A percentile compares a stretch with the other conserved stretches of the same genome.
phyloP scores from a whole-genome alignment of 495 filamentous ascomycete genomes.

The Penicillium nucicola region DNA sequence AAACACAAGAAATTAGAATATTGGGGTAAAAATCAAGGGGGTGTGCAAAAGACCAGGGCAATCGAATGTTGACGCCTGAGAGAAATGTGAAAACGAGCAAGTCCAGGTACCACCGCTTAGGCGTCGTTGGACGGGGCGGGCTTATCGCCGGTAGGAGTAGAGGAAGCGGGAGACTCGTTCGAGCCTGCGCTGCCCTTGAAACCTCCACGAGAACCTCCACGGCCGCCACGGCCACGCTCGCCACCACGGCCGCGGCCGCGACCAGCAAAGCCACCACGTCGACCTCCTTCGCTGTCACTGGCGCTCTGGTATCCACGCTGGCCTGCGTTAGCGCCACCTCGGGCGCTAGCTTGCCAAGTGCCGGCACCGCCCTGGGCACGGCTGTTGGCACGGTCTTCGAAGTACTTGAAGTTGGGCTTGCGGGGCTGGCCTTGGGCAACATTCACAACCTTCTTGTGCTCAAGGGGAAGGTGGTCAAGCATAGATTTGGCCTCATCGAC shows the following conservation, averaged over 20 bases:
- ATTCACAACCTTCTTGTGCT: conserved; percentile 58
- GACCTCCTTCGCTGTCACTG: conserved; percentile 74
- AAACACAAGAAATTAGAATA: conserved; percentile 28
- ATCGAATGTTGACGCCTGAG: conserved; percentile 5
- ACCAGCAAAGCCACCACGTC: conserved; percentile 64
- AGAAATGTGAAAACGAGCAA: conserved; percentile 12
- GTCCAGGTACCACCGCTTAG: conserved; percentile 27
- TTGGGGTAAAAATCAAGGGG: conserved; percentile 10
- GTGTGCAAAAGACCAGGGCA: conserved; percentile 3
- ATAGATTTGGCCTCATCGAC: conserved; percentile 74
- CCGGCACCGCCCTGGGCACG: conserved; percentile 60
- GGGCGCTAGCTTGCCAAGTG: conserved; percentile 67
- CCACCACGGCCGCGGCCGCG: conserved; percentile 54
- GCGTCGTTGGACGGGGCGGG: conserved; percentile 44
- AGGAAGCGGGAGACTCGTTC: conserved; percentile 49
- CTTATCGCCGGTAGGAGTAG: conserved; percentile 50
- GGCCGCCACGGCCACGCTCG: conserved; percentile 40
- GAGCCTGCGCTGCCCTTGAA: conserved; percentile 47
- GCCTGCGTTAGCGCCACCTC: conserved; percentile 51
- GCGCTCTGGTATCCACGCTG: conserved; percentile 74
- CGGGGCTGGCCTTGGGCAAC: conserved; percentile 58
- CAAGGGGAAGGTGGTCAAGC: conserved; percentile 65
- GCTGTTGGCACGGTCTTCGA: conserved; percentile 54
- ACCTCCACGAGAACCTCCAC: conserved; percentile 48
- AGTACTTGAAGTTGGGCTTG: conserved; percentile 77